phyloP scores from a whole-genome alignment of 495 filamentous ascomycete species.

The Aspergillus asperescens region DNA sequence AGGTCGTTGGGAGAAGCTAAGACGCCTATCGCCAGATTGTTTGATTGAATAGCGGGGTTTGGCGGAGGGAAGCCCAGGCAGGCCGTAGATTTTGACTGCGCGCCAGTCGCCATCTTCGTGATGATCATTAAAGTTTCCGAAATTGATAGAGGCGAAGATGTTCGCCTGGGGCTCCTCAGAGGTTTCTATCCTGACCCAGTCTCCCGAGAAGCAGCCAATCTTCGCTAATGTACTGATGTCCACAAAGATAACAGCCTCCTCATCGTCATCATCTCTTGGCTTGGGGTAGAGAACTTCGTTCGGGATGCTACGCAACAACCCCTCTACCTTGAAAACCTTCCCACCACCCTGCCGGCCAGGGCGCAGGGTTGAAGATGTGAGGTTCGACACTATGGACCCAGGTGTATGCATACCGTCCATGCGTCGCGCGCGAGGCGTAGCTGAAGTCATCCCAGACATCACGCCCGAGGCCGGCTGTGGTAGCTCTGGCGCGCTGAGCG shows the following conservation, averaged over 20 bases:
- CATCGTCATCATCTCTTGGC: slow-evolving; percentile 75
- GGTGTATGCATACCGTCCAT: slow-evolving; percentile 68
- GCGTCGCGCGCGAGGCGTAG: slow-evolving; percentile 63
- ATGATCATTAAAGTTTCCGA: slow-evolving; percentile 43
- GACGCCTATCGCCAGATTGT: slow-evolving; percentile 40
- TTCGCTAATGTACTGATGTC: slow-evolving; percentile 78
- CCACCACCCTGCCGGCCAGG: slow-evolving; percentile 53
- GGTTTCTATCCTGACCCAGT: slow-evolving; percentile 87
- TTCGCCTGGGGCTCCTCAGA: slow-evolving; percentile 59
- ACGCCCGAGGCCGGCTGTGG: slow-evolving; percentile 60
- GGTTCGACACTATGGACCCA: slow-evolving; percentile 78
- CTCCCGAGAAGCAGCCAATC: slow-evolving; percentile 91
- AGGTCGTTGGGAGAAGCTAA: slow-evolving; percentile 48
- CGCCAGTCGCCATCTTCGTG: slow-evolving; percentile 58
- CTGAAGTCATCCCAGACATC: slow-evolving; percentile 64
- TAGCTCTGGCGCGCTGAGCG: slow-evolving; percentile 71
- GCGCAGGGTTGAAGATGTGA: slow-evolving; percentile 71
- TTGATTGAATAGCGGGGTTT: slow-evolving; percentile 51
- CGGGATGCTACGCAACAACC: slow-evolving; percentile 64
- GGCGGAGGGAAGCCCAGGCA: slow-evolving; percentile 60
- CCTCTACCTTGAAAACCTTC: slow-evolving; percentile 72
- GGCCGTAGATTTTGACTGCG: slow-evolving; percentile 77
- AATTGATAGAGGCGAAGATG: slow-evolving; percentile 48
- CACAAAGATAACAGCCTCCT: slow-evolving; percentile 84
- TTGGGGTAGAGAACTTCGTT: slow-evolving; percentile 78